phyloP scores from a whole-genome alignment of 2,329 filamentous ascomycete genomes.

The Diaporthe sp. region DNA sequence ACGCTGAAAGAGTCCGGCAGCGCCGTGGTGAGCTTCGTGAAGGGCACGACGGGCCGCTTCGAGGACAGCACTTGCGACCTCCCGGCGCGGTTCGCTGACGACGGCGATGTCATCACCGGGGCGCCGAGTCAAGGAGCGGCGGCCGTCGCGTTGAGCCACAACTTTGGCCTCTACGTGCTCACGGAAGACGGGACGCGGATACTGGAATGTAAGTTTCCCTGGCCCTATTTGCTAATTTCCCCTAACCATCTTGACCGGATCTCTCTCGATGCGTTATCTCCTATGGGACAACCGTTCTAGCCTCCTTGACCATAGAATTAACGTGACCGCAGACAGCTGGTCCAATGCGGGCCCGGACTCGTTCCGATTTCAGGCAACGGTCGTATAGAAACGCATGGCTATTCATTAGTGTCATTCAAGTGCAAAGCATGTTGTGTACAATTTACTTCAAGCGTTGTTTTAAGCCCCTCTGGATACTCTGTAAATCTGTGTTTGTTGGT shows the following conservation, averaged over 20 bases:
- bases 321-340: not conserved
- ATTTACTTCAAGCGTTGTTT: not conserved
- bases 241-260: too few species aligned
- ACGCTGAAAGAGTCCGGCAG: not conserved
- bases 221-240: too few species aligned
- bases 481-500: too few species aligned
- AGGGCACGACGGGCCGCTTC: not conserved
- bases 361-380: not conserved
- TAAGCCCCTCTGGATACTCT: not conserved
- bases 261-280: not conserved
- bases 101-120: not conserved
- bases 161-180: not conserved
- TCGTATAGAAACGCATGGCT: not conserved
- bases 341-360: not conserved
- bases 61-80: not conserved
- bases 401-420: too few species aligned
- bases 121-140: not conserved
- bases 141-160: not conserved
- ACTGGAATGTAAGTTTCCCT: not conserved
- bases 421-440: not conserved
- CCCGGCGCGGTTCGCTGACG: not conserved
- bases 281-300: fast-evolving
- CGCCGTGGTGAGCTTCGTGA: not conserved
- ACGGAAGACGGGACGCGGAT: not conserved
- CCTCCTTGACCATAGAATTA: not conserved